Base-by-base conservation (phyloP, 495 filamentous ascomycete genomes). In the Lasiosphaeris hirsuta region DNA sequence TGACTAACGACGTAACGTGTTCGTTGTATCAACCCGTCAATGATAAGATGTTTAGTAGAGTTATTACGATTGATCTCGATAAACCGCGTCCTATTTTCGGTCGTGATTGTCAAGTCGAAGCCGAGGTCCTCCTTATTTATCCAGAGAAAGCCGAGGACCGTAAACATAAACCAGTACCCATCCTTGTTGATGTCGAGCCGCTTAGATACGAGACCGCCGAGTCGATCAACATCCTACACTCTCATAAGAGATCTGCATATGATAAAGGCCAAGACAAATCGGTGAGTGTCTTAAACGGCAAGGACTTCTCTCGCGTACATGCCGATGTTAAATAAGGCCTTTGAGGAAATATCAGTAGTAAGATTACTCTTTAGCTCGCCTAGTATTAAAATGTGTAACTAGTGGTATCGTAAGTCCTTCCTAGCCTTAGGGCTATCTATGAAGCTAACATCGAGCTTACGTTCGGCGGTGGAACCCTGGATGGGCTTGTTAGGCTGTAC, bases 361-460 rank as follows among this genome's bases (percentile, higher is more conserved):
- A 60, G 69, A 54, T 80, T 78, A 60, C 73, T 77, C 64, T 81
- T 80, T 38, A 80, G 59, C 63, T 81, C 73, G 19, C 74, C 75
- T 23, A 68, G 68, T 37, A 79, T 67, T 38, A 79, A 72, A 43
- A 81, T 74, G 34, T 80, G 66, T 43, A 67, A 70, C 76, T 71
- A 80, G 64, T 71, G 62, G 46, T 46, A 77, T 61, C 57, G 35
- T 36, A 59, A 53, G 49, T 61, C 57, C 58, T 70, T 68, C 15
- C 59, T 47, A 44, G 65, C 66, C 18, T 62, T 54, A 9, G 64
- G 54, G 61, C 70, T 57, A 54, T 68, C 64, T 41, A 76, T 69
- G 50, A 81, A 75, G 59, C 76, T 69, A 51, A 79, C 42, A 47
- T 79, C 72, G 43, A 79, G 48, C 57, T 76, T 80, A 39, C 72